Percentiles rank a stretch among this genome's conserved stretches.
Evolutionary conservation across 768 basidiomycete genomes (phyloP).

Genomic region (Serendipita sp.): DNA sequence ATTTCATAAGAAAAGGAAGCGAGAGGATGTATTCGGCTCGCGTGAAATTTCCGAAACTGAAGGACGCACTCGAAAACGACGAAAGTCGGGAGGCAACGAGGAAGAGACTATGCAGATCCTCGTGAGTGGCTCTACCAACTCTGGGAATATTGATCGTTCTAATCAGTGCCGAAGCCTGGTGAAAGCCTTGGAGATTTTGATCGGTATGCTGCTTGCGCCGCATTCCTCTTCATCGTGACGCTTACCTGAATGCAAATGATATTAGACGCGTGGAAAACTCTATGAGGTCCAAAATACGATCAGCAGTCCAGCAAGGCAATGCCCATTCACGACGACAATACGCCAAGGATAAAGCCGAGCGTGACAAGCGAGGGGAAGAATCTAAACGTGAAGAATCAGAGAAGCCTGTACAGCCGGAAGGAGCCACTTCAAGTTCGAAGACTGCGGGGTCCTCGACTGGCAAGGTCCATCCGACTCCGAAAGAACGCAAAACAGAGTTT

Average conservation of each 20-base stretch:
- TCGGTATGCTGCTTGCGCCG: slow-evolving; percentile 28
- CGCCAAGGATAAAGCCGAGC: neutral
- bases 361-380: slow-evolving; percentile 13
- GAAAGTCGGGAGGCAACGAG: slow-evolving; percentile 12
- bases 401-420: slow-evolving; percentile 11
- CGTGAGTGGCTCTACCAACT: slow-evolving; percentile 6
- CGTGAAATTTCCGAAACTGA: neutral
- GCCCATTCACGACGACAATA: neutral
- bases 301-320: slow-evolving; percentile 9
- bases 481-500: slow-evolving; percentile 11
- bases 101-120: slow-evolving; percentile 8
- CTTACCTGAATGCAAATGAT: slow-evolving; percentile 6
- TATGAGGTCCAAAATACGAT: slow-evolving; percentile 32
- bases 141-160: neutral
- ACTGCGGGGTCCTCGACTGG: neutral
- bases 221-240: neutral
- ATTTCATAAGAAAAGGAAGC: slow-evolving; percentile 17
- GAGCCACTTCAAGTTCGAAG: slow-evolving; percentile 17
- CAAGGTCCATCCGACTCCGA: neutral
- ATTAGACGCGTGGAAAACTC: slow-evolving; percentile 51
- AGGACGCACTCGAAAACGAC: neutral
- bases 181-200: slow-evolving; percentile 69
- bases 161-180: slow-evolving; percentile 30
- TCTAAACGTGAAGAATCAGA: slow-evolving; percentile 14
- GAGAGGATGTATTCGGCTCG: neutral